Base-by-base conservation (phyloP, 495 filamentous ascomycete genomes). In the Aspergillus wentii region DNA sequence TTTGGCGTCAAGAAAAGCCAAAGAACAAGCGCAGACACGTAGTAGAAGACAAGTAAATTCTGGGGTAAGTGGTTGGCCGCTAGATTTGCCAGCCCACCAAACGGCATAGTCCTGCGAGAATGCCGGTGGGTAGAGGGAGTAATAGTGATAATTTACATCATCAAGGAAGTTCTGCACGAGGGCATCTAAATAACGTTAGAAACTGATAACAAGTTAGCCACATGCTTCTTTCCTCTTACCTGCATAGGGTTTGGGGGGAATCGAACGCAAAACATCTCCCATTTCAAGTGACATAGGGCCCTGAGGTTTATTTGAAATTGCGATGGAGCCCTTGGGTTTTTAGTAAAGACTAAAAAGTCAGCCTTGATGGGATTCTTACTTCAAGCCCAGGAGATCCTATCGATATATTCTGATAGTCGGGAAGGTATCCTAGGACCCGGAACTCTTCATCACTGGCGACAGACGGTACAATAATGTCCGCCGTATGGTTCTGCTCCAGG, bases 31-130 rank as follows among this genome's bases (percentile, higher is more conserved):
- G 44, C 68, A 73, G 5, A 78, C 62, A 7, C 69, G 61, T 5
- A 74, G 45, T n/a, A 76, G 56, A 28, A 78, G 49, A 46, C 68
- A 70, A 8, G 72, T 78, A 29, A 74, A 61, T 37, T 62, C 68
- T 1, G 68, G 52, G 5, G 62, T 61, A 8, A 68, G 49, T 14
- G 49, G 40, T 14, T 55, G 48, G 10, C 52, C 41, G 2, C 42
- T 40, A 7, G 41, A 43, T 11, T 55, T 59, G 9, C 56, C 54
- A 16, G 59, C 44, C 70, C 72, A 77, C 70, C 70, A 74, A 17
- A 56, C 50, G 20, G 62, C 50, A 49, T 76, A 76, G 22, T 71
- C 64, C 0, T 62, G 57, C 26, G 59, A 56, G 28, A 74, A 78
- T 5, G 60, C 59, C 2, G 68, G 56, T 9, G 64, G 68, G 31